Base-by-base conservation (phyloP, 495 filamentous ascomycete genomes). In the Diplogelasinospora grovesii region DNA sequence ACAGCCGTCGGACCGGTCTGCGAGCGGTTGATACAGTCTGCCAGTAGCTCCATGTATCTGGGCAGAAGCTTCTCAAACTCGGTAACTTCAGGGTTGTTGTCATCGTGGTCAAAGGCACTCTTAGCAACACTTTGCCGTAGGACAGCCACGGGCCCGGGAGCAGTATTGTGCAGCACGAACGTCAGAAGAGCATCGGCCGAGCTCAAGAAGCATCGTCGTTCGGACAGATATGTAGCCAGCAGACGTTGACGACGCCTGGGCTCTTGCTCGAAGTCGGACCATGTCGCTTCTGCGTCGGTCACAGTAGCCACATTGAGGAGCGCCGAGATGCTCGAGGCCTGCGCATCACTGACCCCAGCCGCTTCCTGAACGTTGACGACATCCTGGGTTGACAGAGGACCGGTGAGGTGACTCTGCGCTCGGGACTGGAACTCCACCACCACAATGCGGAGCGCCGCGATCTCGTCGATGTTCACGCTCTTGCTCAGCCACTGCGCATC, bases 401-500 rank as follows among this genome's bases (percentile, higher is more conserved):
- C 66, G 22, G 78, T 68, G 15, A 94, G 74, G 42, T 85, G 79
- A 32, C 65, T 60, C 2, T 74, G 64, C 15, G 86, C 68, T 23
- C 88, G 74, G 23, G 69, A 73, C 57, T 95, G 89, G 75, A 82
- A 87, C 73, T 98, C 92, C 15, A 90, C 57, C 18, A 93, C 65
- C 6, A 78, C 78, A 27, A 94, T 74, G 32, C 93, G 75, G 38
- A 98, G 72, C 30, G 92, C 89, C 5, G 79, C 74, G 14, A 93
- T 68, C 63, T 95, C 84, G 61, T 92, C 83, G 43, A 96, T 79
- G 10, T 73, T 71, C 9, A 81, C 77, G 44, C 76, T 74, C 41
- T 83, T 72, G 56, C 84, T 89, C 36, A 98, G 68, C 86, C 89
- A 95, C 26, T 83, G 60, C 24, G 86, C 77, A 60, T 95, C 92